Evolutionary conservation across 2,329 filamentous ascomycete genomes (phyloP).

Genomic region (Apiospora saccharicola): DNA sequence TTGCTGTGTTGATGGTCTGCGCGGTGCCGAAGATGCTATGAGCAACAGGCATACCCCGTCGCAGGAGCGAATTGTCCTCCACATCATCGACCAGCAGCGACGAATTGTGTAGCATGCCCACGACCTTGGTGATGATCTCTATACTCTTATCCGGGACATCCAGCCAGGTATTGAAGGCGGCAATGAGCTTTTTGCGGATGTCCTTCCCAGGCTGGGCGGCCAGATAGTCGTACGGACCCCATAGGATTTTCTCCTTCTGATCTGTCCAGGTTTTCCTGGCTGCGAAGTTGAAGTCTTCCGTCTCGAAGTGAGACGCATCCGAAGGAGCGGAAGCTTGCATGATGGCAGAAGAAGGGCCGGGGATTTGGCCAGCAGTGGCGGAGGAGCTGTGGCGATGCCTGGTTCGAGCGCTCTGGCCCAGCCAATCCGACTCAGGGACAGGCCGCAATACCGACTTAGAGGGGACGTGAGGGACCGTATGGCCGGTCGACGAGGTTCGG

Average conservation of each 20-base stretch:
- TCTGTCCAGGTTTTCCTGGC: slow-evolving; percentile 67
- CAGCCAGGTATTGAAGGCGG: slow-evolving; percentile 82
- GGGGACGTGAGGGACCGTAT: slow-evolving; percentile 44
- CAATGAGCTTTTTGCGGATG: slow-evolving; percentile 80
- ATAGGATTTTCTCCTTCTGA: slow-evolving; percentile 79
- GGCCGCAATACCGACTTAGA: slow-evolving; percentile 56
- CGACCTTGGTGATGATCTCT: slow-evolving; percentile 77
- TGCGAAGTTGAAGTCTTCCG: slow-evolving; percentile 62
- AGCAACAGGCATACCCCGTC: slow-evolving; percentile 81
- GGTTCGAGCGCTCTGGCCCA: slow-evolving; percentile 50
- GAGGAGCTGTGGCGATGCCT: slow-evolving; percentile 42
- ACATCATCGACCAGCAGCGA: slow-evolving; percentile 88
- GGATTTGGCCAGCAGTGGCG: slow-evolving; percentile 22
- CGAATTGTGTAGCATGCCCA: slow-evolving; percentile 87
- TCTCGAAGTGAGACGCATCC: slow-evolving; percentile 61
- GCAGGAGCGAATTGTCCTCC: slow-evolving; percentile 79
- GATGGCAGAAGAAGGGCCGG: slow-evolving; percentile 44
- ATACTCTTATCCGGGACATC: slow-evolving; percentile 75
- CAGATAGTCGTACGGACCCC: slow-evolving; percentile 83
- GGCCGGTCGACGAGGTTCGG: slow-evolving; percentile 72
- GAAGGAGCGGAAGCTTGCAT: slow-evolving; percentile 43
- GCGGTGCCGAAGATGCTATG: slow-evolving; percentile 86
- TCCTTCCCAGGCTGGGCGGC: slow-evolving; percentile 83
- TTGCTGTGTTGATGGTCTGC: slow-evolving; percentile 90
- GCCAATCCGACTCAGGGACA: slow-evolving; percentile 69